Conservation (phyloP, 2,329 filamentous ascomycete genomes). For the Cercospora sp. region DNA sequence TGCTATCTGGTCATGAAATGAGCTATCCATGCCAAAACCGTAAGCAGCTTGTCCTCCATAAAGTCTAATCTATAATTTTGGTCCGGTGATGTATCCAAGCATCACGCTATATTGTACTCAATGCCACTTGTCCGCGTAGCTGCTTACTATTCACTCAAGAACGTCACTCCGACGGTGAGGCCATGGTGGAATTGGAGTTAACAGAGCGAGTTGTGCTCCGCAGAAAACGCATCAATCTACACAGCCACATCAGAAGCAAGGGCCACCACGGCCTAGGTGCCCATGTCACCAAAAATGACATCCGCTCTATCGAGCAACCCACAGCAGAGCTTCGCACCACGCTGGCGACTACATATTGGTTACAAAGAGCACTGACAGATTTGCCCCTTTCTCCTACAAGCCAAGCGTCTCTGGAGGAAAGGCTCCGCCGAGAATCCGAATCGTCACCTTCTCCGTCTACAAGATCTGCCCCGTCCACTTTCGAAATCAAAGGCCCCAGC, state of each 20-base stretch:
- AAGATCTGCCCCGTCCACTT: background rate
- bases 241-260: conserved; percentile 8
- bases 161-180: background rate
- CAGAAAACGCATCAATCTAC: background rate
- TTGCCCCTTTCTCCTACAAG: conserved; percentile 16
- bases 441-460: conserved; percentile 5
- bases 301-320: conserved; percentile 20
- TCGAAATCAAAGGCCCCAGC: background rate
- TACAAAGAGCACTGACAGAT: conserved; percentile 19
- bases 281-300: conserved; percentile 23
- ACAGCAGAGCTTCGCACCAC: conserved; percentile 19
- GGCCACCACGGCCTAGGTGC: conserved; percentile 17
- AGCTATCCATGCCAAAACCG: conserved; percentile 1
- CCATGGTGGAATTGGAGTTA: background rate
- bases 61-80: conserved; percentile 6
- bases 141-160: background rate
- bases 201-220: background rate
- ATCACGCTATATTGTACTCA: background rate
- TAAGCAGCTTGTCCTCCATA: conserved; percentile 11
- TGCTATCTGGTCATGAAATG: conserved; percentile 4
- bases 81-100: conserved; percentile 6
- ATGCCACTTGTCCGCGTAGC: background rate
- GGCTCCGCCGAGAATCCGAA: conserved; percentile 16
- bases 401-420: conserved; percentile 7
- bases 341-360: conserved; percentile 24